phyloP scores from a whole-genome alignment of 768 basidiomycete genomes.

The Suillus decipiens region DNA sequence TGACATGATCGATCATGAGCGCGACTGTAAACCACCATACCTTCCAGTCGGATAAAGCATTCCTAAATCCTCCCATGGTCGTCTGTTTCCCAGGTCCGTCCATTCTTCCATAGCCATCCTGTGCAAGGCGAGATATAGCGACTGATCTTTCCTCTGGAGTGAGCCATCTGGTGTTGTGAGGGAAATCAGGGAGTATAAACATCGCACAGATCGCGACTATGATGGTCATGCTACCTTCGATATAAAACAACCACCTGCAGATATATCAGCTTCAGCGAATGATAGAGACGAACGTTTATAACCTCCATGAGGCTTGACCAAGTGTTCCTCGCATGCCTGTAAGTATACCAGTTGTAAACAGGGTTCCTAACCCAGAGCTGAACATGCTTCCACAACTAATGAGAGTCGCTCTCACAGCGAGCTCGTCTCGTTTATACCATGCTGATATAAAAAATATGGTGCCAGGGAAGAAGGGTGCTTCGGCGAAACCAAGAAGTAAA shows the following conservation, averaged over 20 bases:
- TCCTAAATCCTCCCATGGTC: constrained; percentile 30
- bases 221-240: constrained; percentile 35
- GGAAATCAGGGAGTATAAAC: constrained; percentile 41
- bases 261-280: background rate
- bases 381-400: constrained; percentile 41
- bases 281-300: constrained; percentile 14
- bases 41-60: constrained; percentile 44
- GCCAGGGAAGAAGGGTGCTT: constrained; percentile 30
- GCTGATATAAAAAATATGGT: constrained; percentile 34
- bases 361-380: constrained; percentile 46
- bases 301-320: constrained; percentile 42
- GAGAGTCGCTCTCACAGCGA: constrained; percentile 38
- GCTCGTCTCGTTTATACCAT: constrained; percentile 43
- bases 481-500: constrained; percentile 44
- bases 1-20: constrained; percentile 12
- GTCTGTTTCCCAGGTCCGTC: background rate
- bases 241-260: constrained; percentile 26
- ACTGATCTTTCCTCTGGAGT: constrained; percentile 32
- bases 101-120: constrained; percentile 24
- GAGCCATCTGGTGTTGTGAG: constrained; percentile 33
- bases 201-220: constrained; percentile 35
- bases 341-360: constrained; percentile 46
- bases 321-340: constrained; percentile 40
- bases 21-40: constrained; percentile 39
- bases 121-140: constrained; percentile 32